These are phyloP conservation scores for Carex parvula DNA, from an alignment of 176 grass and related monocot species.

Conservation along the genomic window DNA sequence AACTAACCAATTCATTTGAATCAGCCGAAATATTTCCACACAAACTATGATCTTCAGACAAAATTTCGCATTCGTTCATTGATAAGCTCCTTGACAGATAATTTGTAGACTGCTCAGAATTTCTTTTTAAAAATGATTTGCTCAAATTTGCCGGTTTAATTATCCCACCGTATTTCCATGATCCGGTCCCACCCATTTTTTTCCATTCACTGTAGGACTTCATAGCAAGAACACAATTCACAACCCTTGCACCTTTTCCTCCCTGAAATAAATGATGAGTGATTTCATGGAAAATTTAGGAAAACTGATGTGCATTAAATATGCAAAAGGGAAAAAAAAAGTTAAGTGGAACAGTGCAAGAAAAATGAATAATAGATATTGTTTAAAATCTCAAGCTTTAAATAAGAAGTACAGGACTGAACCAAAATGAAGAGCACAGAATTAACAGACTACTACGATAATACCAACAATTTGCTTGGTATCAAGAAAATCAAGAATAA, in stretches of 20 bases:
- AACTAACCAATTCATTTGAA: constrained; percentile 64
- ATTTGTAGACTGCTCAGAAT: constrained; percentile 48
- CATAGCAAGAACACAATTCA: constrained; percentile 87
- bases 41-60: constrained; percentile 42
- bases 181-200: constrained; percentile 75
- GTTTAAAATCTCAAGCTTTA: not conserved
- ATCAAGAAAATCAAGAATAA: constrained; percentile 33
- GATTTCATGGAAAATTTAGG: not conserved
- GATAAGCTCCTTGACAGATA: constrained; percentile 63
- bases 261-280: constrained; percentile 44
- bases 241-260: constrained; percentile 93
- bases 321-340: not conserved
- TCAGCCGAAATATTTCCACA: constrained; percentile 48
- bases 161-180: constrained; percentile 90
- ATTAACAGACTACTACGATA: not conserved
- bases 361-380: not conserved
- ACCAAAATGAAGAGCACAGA: not conserved
- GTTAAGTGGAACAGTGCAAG: not conserved
- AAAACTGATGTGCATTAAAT: not conserved
- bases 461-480: not conserved
- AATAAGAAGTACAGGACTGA: constrained; percentile 1
- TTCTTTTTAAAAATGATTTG: constrained; percentile 71
- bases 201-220: constrained; percentile 95
- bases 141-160: constrained; percentile 49
- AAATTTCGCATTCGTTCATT: constrained; percentile 54